These are phyloP conservation scores for Zymoseptoria tritici DNA, from an alignment of 2,329 filamentous ascomycete genomes.

Conservation along the genomic window DNA sequence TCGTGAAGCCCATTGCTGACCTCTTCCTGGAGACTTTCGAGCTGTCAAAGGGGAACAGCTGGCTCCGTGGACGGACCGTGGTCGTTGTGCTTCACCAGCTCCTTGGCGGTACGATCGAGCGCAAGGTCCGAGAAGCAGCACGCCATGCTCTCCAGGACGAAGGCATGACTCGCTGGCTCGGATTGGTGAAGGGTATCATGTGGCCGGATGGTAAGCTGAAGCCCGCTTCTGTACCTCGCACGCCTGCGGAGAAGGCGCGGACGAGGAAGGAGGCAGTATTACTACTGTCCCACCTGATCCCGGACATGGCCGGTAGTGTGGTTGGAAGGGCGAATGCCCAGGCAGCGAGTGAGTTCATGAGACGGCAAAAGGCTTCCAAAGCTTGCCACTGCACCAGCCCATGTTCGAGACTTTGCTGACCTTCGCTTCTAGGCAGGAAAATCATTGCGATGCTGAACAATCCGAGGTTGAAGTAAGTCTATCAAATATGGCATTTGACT, in stretches of 20 bases:
- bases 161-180: constrained; percentile 66
- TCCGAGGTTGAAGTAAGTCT: constrained; percentile 71
- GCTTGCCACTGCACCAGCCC: too few relatives aligned
- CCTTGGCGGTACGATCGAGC: constrained; percentile 89
- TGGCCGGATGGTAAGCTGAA: constrained; percentile 66
- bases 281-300: constrained; percentile 81
- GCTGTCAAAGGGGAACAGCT: constrained; percentile 90
- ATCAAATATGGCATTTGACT: background rate
- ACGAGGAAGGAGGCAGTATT: constrained; percentile 81
- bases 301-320: constrained; percentile 85
- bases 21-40: constrained; percentile 95
- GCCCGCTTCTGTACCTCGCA: constrained; percentile 49
- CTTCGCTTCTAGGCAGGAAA: constrained; percentile 53
- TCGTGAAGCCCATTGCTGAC: constrained; percentile 97
- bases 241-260: constrained; percentile 64
- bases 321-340: constrained; percentile 89
- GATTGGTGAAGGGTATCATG: constrained; percentile 64
- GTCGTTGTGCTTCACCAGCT: constrained; percentile 95
- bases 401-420: too few relatives aligned
- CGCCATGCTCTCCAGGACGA: constrained; percentile 69
- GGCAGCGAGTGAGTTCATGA: constrained; percentile 46
- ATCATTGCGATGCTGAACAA: constrained; percentile 92
- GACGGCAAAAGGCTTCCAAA: too few relatives aligned
- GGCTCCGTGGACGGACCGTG: constrained; percentile 89
- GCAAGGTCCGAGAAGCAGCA: constrained; percentile 83